Base-by-base conservation (phyloP, 2,329 filamentous ascomycete genomes). In the Plectosphaerella plurivora region DNA sequence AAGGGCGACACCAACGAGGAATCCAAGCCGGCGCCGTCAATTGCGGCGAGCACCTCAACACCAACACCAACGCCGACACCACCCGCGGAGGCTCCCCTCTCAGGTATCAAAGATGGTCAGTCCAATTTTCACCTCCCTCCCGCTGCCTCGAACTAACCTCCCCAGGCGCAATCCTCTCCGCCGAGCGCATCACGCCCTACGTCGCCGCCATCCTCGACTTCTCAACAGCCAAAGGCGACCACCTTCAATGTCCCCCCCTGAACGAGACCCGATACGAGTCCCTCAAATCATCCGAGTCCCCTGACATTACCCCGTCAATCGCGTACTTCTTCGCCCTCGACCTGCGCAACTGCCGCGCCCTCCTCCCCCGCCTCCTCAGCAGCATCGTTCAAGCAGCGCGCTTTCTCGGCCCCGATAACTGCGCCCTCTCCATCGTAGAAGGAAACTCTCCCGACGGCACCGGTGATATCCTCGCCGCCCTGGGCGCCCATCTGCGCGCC, bases 391-490 rank as follows among this genome's bases (percentile, higher is more conserved):
- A 82, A 56, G 68, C 67, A 1, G 71, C 79, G 5, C 66, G 61
- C 1, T 80, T 77, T 57, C 69, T 84, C 0, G 78, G 80, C 1
- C 72, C 76, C 0, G 55, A 72, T 11, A 68, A 70, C 50, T 83
- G 78, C 57, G 75, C 72, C 0, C 63, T 84, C 1, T 82, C 78
- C 1, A 74, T 83, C 20, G 70, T 83, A 12, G 80, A 83, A 56
- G 79, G 80, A 12, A 70, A 77, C 58, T 83, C 79, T 0, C 59
- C 70, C 18, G 80, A 84, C 53, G 79, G 78, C 5, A 83, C 81
- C 0, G 69, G 61, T 35, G 76, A 81, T 35, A 67, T 83, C 8
- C 68, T 84, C 2, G 52, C 64, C 2, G 65, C 67, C 0, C 60
- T 84, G 7, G 62, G 61, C 1, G 59, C 65, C 1, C 64, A 68